Base-by-base conservation (phyloP, 768 basidiomycete genomes). In the Omphalotus guepiniiformis region DNA sequence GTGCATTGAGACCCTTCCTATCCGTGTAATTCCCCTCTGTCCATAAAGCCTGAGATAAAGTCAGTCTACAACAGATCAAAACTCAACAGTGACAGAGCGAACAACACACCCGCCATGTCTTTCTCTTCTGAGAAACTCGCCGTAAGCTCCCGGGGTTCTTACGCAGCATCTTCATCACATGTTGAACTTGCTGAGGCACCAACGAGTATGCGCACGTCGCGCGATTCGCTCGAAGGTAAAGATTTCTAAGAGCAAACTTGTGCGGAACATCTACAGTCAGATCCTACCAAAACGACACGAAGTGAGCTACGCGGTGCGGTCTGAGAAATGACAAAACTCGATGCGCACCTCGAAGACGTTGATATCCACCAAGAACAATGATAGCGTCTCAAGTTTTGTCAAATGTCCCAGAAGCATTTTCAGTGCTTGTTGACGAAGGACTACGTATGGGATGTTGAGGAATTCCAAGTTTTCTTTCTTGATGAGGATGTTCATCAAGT, bases 401-500 rank as follows among this genome's bases (percentile, higher is more conserved):
- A 29, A 15, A 13, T n/a, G 15, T 32, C 26, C 38, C 19, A 47
- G 39, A 22, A 47, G n/a, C 29, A 27, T 47, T 38, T 21, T 47
- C 46, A 47, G 39, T 18, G 46, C 30, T n/a, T 25, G 19, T 0
- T 27, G 38, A 3, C 46, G 46, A 23, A 47, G 36, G n/a, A 47
- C 36, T 2, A 47, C 28, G 8, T 47, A 38, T 22, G 46, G 46
- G 11, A 47, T 47, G 23, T 47, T 39, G 46, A 47, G 46, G 19
- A 47, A 47, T 27, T 47, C 46, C 19, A 47, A 11, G 11, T 45
- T 27, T 18, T 22, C 23, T 39, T 38, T 47, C 37, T 30, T 29
- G 28, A 21, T 15, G 4, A 47, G 19, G 3, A 47, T 22, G 28
- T 27, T 28, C 3, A 39, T 39, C 7, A 47, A 16, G n/a, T 28